These are phyloP conservation scores for Lasiodiplodia sp. DNA, from an alignment of 2,329 filamentous ascomycete species.

Conservation along the genomic window DNA sequence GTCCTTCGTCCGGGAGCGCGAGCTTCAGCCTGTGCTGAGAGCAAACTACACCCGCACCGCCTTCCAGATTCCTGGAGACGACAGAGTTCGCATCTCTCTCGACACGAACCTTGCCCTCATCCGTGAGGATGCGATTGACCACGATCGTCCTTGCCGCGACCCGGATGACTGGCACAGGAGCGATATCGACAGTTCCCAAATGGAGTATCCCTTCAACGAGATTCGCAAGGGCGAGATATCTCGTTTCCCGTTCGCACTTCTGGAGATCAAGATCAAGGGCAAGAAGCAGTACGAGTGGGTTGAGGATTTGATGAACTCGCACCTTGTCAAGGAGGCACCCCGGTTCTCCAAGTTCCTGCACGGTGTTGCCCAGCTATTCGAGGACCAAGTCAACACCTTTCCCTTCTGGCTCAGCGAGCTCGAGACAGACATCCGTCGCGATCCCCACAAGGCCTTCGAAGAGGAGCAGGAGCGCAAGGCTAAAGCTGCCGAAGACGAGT, in stretches of 20 bases:
- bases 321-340: conserved; percentile 87
- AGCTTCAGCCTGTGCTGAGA: conserved; percentile 82
- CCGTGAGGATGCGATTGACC: conserved; percentile 75
- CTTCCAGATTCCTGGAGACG: conserved; percentile 94
- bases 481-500: conserved; percentile 83
- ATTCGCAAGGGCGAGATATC: conserved; percentile 92
- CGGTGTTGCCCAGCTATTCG: conserved; percentile 88
- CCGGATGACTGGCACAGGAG: conserved; percentile 87
- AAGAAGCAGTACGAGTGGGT: conserved; percentile 84
- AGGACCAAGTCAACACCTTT: conserved; percentile 91
- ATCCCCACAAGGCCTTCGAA: conserved; percentile 88
- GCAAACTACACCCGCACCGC: conserved; percentile 95
- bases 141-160: conserved; percentile 85
- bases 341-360: conserved; percentile 98
- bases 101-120: conserved; percentile 94
- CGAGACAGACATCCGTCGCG: conserved; percentile 91
- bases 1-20: conserved; percentile 76
- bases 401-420: conserved; percentile 96
- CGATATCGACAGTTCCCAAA: conserved; percentile 83
- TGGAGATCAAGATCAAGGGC: conserved; percentile 85
- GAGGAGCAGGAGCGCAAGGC: conserved; percentile 86
- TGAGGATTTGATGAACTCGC: conserved; percentile 88
- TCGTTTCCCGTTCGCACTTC: conserved; percentile 86
- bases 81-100: conserved; percentile 88
- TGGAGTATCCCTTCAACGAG: conserved; percentile 86